Evolutionary conservation across 116 monocot genomes (phyloP).

Genomic region (Trichopus zeylanicus): DNA sequence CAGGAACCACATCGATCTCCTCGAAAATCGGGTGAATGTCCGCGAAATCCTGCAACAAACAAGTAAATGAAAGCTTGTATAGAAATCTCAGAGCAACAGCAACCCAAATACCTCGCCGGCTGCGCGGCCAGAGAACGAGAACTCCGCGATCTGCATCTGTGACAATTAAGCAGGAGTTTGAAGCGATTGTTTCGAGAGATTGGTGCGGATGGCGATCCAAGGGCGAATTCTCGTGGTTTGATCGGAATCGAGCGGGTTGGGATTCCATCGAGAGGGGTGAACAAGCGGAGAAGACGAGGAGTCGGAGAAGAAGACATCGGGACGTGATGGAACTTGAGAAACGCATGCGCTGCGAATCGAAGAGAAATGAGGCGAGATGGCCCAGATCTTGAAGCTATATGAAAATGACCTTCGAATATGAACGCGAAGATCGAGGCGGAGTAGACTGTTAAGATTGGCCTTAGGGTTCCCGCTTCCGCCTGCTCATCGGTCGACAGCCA

Average conservation of each 20-base stretch:
- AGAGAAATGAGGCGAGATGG: too few species aligned
- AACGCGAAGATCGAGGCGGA: background rate
- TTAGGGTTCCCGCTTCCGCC: too few species aligned
- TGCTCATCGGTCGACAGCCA: too few species aligned
- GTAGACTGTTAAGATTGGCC: too few species aligned
- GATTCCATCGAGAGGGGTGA: background rate
- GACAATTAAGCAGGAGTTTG: too few species aligned
- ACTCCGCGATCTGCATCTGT: too few species aligned
- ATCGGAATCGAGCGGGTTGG: background rate
- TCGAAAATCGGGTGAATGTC: slow-evolving; percentile 3
- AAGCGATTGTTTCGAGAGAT: background rate
- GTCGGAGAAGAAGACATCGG: background rate
- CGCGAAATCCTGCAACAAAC: background rate
- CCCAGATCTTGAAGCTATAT: background rate
- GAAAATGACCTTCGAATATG: background rate
- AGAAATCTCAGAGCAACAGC: background rate
- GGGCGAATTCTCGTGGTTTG: background rate
- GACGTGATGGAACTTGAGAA: too few species aligned
- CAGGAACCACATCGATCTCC: slow-evolving; percentile 6
- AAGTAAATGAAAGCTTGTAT: background rate
- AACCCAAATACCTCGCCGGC: background rate
- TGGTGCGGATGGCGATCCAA: background rate
- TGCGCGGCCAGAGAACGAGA: too few species aligned
- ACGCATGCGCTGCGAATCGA: too few species aligned
- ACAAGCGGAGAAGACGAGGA: background rate